Conservation (phyloP, 2,329 filamentous ascomycete species). For the Xenoacremonium recifei region DNA sequence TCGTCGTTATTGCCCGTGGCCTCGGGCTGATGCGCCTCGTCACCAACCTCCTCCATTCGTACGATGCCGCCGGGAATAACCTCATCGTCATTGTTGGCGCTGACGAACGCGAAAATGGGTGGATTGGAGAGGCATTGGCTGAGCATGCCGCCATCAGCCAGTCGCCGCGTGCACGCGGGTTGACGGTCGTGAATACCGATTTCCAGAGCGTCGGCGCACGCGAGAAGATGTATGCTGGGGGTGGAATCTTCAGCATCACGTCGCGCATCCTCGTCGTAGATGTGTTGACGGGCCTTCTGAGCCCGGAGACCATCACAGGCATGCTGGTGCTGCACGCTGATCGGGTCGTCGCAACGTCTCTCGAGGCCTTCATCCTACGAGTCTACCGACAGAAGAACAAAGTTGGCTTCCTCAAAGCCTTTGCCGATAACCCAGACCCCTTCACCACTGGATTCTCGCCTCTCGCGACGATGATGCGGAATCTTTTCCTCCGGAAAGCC, state of each 20-base stretch:
- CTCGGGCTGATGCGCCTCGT: slow-evolving; percentile 88
- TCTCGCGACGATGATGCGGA: slow-evolving; percentile 85
- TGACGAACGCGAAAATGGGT: slow-evolving; percentile 89
- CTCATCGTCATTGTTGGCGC: slow-evolving; percentile 86
- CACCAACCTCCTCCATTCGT: slow-evolving; percentile 94
- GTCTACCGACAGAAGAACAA: slow-evolving; percentile 96
- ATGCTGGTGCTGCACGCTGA: slow-evolving; percentile 88
- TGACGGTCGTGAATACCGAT: slow-evolving; percentile 93
- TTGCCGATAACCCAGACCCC: slow-evolving; percentile 89
- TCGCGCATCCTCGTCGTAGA: slow-evolving; percentile 95
- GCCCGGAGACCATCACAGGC: slow-evolving; percentile 83
- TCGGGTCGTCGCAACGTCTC: slow-evolving; percentile 76
- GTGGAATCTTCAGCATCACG: slow-evolving; percentile 93
- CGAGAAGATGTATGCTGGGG: slow-evolving; percentile 87
- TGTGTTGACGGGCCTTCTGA: slow-evolving; percentile 77
- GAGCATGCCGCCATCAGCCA: slow-evolving; percentile 92
- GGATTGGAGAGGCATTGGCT: slow-evolving; percentile 93
- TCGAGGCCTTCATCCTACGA: slow-evolving; percentile 92
- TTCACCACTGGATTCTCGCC: slow-evolving; percentile 88
- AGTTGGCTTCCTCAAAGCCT: slow-evolving; percentile 89
- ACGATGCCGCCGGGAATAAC: slow-evolving; percentile 94
- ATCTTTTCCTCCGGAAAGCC: slow-evolving; percentile 80
- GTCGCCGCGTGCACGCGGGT: slow-evolving; percentile 75
- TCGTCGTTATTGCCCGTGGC: slow-evolving; percentile 87
- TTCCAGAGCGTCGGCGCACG: slow-evolving; percentile 81